Base-by-base conservation (phyloP, 805 yeast species). In the Wickerhamomyces mucosus region DNA sequence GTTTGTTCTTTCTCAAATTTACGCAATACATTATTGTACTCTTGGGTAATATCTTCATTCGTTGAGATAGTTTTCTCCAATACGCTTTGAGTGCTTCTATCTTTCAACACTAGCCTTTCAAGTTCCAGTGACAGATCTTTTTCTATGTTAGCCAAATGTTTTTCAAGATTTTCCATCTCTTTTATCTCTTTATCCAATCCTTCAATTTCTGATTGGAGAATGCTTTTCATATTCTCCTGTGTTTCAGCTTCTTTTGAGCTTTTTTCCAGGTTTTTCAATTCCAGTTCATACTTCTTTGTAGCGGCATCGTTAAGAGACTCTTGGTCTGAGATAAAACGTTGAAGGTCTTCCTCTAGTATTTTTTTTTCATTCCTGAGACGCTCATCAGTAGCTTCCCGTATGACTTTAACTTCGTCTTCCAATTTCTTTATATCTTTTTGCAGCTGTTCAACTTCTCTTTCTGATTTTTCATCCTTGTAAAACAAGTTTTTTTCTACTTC, bases 1-100 rank as follows among this genome's bases (percentile, higher is more conserved):
- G 42, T 44, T 20, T 51, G 53, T 39, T 64, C 67, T 20, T 51
- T 54, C 14, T 53, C 50, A 23, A 56, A 38, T 37, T 61, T 64
- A 4, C 37, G 43, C 14, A 37, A 36, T 7, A 55, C 36, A 5
- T 37, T 41, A 20, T 50, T 36, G 36, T 56, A 57, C 2, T 26
- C 26, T 2, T 18, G 18, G 23, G 47, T 47, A 11, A 48, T 41
- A 1, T 29, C 27, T 5, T 45, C 36, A 1, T 51, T 48, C n/a
- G 46, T 31, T 10, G 27, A 33, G 14, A 50, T 48, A 26, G 53
- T 42, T 7, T 32, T 36, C 4, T 39, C 35, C 6, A 56, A 41
- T 15, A 45, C 42, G 12, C 30, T 31, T 18, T 49, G 44, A 6
- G 46, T 36, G 3, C 28, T 28, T 1, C 35, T 31, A 21, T 52